Conservation (phyloP, 2,329 filamentous ascomycete genomes). For the Macrophomina pseudophaseolina region DNA sequence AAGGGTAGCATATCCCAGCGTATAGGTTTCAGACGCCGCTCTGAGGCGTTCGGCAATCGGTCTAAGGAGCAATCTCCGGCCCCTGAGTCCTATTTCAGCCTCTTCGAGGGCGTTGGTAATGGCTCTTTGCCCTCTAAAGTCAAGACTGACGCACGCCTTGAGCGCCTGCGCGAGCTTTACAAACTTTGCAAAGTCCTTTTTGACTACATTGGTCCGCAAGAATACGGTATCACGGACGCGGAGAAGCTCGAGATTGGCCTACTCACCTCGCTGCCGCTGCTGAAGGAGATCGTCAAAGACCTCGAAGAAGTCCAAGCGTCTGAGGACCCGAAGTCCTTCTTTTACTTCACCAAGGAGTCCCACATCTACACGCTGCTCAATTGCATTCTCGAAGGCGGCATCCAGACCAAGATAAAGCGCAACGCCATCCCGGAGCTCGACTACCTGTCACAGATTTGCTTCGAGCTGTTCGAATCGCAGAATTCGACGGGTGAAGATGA, state of each 20-base stretch:
- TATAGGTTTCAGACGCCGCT: conserved; percentile 59
- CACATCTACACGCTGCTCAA: conserved; percentile 98
- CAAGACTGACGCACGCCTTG: conserved; percentile 82
- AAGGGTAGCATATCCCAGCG: conserved; percentile 50
- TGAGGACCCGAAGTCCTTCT: conserved; percentile 91
- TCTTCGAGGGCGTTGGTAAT: conserved; percentile 75
- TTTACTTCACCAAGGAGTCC: conserved; percentile 99
- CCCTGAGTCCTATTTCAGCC: conserved; percentile 77
- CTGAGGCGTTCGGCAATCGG: conserved; percentile 42
- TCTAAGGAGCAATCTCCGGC: conserved; percentile 23
- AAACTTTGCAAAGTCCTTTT: conserved; percentile 93
- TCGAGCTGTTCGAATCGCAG: conserved; percentile 95
- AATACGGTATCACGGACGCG: conserved; percentile 93
- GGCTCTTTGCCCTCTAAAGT: conserved; percentile 60
- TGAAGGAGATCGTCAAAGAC: conserved; percentile 96
- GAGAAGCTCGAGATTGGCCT: conserved; percentile 99
- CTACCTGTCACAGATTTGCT: conserved; percentile 96
- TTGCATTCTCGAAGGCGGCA: conserved; percentile 94
- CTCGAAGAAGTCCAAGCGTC: conserved; percentile 97
- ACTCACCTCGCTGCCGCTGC: conserved; percentile 86
- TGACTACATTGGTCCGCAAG: conserved; percentile 97
- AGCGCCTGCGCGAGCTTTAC: conserved; percentile 90
- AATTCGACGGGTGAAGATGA: conserved; percentile 65
- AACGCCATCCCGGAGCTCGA: conserved; percentile 96
- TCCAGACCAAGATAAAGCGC: conserved; percentile 95